A percentile compares a stretch with the other conserved stretches of the same genome.
Conservation (phyloP, 352 stramenopile genomes). For the Phytophthora lateralis region DNA sequence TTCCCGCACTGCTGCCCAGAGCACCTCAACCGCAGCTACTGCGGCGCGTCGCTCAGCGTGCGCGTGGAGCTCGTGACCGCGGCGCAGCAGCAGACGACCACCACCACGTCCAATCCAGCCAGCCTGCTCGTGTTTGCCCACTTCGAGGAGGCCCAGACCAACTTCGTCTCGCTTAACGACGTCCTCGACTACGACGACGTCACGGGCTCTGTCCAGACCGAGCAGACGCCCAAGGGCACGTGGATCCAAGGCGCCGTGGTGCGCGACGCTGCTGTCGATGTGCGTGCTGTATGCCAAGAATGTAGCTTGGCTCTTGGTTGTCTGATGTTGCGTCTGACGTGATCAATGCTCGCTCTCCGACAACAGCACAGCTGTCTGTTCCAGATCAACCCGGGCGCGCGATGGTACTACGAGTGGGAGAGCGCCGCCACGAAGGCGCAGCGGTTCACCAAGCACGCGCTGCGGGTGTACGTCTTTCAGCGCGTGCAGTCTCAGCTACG, state of each 20-base stretch:
- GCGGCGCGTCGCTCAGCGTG: constrained; percentile 56
- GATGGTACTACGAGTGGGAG: constrained; percentile 81
- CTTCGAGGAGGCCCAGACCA: constrained; percentile 54
- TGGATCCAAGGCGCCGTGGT: constrained; percentile 57
- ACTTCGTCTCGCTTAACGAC: constrained; percentile 37
- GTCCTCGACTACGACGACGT: constrained; percentile 35
- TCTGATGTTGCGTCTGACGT: constrained; percentile 1
- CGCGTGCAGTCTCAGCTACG: constrained; percentile 34
- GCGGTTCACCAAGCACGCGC: constrained; percentile 65
- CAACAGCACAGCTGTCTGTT: constrained; percentile 36
- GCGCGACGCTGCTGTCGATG: constrained; percentile 22
- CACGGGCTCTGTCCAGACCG: constrained; percentile 51
- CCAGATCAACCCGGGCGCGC: constrained; percentile 56
- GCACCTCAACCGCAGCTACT: constrained; percentile 76
- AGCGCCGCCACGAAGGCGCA: constrained; percentile 66
- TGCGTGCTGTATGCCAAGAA: constrained; percentile 10
- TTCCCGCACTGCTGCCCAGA: constrained; percentile 76
- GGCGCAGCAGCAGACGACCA: constrained; percentile 17
- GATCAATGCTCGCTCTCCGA: background rate
- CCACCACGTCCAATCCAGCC: constrained; percentile 14
- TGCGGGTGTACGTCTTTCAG: constrained; percentile 63
- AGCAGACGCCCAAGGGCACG: constrained; percentile 65
- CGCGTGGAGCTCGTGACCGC: constrained; percentile 38
- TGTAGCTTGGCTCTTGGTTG: background rate
- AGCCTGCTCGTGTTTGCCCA: constrained; percentile 52